Evolutionary conservation across 192 early-diverging fungal genomes (phyloP), one percentile per base, ranked within the genome.

Genomic region (Coemansia sp.): DNA sequence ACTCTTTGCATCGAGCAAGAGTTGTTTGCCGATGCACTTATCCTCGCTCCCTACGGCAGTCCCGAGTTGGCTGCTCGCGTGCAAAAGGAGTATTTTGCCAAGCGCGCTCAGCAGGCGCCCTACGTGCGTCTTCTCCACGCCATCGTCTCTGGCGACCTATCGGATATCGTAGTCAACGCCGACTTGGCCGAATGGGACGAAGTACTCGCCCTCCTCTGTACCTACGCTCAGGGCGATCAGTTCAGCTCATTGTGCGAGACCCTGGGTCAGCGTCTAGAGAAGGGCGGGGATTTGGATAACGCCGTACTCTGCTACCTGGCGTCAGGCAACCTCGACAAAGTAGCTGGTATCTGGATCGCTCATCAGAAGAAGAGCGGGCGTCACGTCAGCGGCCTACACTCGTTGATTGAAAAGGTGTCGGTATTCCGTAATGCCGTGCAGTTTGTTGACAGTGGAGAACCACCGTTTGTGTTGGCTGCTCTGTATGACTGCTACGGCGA

Each of bases 361-460:
- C 60, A 43, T 20, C 60, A 81, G 31, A 16, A n/a, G 22, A 38
- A 8, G 1, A 16, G 18, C 7, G 22, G 16, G 13, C 7, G 34
- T 39, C 31, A 68, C 71, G 34, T 77, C 87, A 38, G 36, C 36
- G 36, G 7, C 6, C 76, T 99, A 22, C 94, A 97, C 44, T 70
- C 82, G 50, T 76, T 98, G 13, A 87, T 98, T 52, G 96, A 98
- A 71, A 95, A 96, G 81, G 90, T 98, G 27, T 88, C 95, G 11
- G 90, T 99, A 34, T 97, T 98, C 87, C 90, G 95, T 36, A 91
- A 92, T 57, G 98, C 96, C 1, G 93, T 98, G 55, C 89, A 91
- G 55, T 99, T 90, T 80, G 89, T 94, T 36, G 97, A 99, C 70
- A 75, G 90, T 13, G 83, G 52, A 8, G 61, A 22, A 0, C 1